Evolutionary conservation across 2,329 filamentous ascomycete species (phyloP).

Genomic region (Colletotrichum sp.): DNA sequence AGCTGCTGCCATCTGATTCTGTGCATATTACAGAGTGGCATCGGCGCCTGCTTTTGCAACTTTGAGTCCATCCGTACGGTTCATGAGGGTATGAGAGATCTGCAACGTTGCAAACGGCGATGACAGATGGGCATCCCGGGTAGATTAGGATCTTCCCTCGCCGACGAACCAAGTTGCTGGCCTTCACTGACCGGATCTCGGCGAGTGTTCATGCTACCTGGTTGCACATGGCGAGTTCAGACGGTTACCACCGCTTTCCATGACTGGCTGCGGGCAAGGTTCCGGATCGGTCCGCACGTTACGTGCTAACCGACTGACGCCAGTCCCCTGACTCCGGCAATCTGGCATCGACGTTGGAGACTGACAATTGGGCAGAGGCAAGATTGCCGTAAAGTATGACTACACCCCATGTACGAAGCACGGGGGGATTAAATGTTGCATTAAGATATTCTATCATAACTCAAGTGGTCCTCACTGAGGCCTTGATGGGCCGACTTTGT

Average conservation of each 20-base stretch:
- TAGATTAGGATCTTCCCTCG: neutral
- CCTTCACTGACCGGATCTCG: neutral
- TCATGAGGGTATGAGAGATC: neutral
- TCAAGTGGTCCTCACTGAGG: neutral
- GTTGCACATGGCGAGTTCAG: neutral
- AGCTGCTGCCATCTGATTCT: conserved; percentile 10
- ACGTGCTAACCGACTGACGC: neutral
- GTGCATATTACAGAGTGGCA: conserved; percentile 8
- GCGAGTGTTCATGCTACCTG: neutral
- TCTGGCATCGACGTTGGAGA: neutral
- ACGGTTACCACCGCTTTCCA: neutral
- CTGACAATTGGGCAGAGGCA: neutral
- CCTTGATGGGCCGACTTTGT: neutral
- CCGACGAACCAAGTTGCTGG: neutral
- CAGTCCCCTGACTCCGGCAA: neutral
- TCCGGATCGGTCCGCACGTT: neutral
- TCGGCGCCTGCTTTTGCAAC: neutral
- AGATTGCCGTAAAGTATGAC: neutral
- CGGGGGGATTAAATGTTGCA: neutral
- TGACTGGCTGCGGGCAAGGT: neutral
- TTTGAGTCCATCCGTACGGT: neutral
- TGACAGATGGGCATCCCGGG: neutral
- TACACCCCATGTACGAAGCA: neutral
- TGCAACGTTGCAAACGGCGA: conserved; percentile 10
- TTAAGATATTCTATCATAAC: neutral